Evolutionary conservation across 2,329 filamentous ascomycete genomes (phyloP), one percentile per base, ranked within the genome.

Genomic region (Colletotrichum truncatum): DNA sequence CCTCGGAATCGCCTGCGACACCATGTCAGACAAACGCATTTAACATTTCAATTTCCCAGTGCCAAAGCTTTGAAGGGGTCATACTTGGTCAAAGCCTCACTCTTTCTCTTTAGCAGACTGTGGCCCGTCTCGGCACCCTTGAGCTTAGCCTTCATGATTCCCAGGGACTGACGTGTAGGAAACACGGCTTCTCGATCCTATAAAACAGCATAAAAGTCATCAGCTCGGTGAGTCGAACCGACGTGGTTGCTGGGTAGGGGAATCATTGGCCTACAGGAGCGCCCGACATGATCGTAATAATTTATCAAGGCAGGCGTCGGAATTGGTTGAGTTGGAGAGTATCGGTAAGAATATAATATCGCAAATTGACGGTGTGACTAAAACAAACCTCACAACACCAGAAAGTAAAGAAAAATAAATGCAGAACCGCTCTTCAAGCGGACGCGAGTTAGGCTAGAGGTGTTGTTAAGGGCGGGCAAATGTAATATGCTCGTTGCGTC

Each of bases 171-270:
- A 75, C 96, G 93, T 77, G 96, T 99, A 74, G 96, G 93, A 82
- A 99, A 99, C 82, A 99, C 95, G 75, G 94, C 87, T 83, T 99
- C 96, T 79, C 96, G 90, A 79, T 95, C 93, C 94, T 97, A 61
- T 4, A 53, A 10, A 39, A 12, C 21, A 49, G 18, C 14, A 39
- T 30, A 10, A 6, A 39, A 10, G 16, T 4, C 48, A 36, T 65
- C 46, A 65, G 60, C 28, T 30, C 10, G n/a, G 30, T 10, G 23
- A 39, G 28, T n/a, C 25, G n/a, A 18, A 25, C 11, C 6, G 14
- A 25, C n/a, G 3, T 46, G 10, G n/a, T 6, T 36, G 18, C 28
- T 18, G 41, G 5, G 34, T 12, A n/a, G n/a, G 18, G 11, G 26
- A 30, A n/a, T 28, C 11, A 39, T 14, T 61, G 52, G 71, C 77